These are phyloP conservation scores for Piromyces sp. DNA, from an alignment of 192 early-diverging fungal species.

Conservation along the genomic window DNA sequence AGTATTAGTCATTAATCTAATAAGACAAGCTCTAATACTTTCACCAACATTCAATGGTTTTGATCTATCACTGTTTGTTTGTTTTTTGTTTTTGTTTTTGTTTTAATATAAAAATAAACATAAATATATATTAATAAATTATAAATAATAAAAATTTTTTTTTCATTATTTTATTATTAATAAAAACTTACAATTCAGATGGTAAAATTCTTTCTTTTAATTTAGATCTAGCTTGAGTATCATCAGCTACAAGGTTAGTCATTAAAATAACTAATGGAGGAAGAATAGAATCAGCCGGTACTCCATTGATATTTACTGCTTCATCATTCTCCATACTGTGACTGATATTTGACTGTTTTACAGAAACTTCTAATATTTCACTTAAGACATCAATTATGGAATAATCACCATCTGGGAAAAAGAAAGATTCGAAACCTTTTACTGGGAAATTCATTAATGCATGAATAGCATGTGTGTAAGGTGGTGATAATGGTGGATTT, in stretches of 20 bases:
- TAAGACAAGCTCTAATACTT: constrained; percentile 38
- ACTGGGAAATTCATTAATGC: constrained; percentile 40
- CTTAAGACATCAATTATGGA: constrained; percentile 11
- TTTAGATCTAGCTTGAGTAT: constrained; percentile 14
- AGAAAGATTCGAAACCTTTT: constrained; percentile 12
- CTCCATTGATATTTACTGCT: constrained; percentile 11
- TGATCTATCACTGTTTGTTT: constrained; percentile 49
- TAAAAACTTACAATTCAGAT: constrained; percentile 47
- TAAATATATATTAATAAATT: no score
- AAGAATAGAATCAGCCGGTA: constrained; percentile 38
- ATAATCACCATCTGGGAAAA: constrained; percentile 10
- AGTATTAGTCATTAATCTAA: constrained; percentile 49
- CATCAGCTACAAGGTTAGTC: constrained; percentile 31
- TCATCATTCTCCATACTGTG: constrained; percentile 25
- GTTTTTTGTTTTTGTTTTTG: no score
- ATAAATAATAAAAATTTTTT: no score
- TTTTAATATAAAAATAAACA: no score
- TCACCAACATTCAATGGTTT: constrained; percentile 47
- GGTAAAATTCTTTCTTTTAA: constrained; percentile 35
- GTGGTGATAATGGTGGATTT: constrained; percentile 36
- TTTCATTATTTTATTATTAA: no score
- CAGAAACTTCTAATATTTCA: not conserved
- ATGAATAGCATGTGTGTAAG: constrained; percentile 63
- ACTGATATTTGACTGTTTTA: constrained; percentile 6
- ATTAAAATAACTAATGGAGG: constrained; percentile 50